Base-by-base conservation (phyloP, 257 asterid species). In the Dorcoceras hygrometricum region DNA sequence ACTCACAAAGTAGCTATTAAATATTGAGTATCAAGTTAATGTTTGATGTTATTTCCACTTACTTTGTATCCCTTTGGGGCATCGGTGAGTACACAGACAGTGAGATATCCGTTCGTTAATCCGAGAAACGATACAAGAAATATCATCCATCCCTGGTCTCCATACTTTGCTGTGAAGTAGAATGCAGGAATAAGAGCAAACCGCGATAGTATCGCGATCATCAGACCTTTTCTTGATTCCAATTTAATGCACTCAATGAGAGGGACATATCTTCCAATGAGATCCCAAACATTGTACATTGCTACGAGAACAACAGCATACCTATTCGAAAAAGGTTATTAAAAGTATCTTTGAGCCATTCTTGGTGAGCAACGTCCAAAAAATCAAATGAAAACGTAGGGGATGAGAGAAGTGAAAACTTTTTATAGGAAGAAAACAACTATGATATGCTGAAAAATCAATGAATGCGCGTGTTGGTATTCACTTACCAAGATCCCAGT, bases 1-100 rank as follows among this genome's bases (percentile, higher is more conserved):
- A 50, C 0, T 20, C 57, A 57, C 27, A 18, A 51, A 62, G 24
- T 12, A 12, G 51, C 7, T 24, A 43, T 39, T 22, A 25, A n/a
- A n/a, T n/a, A n/a, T n/a, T n/a, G n/a, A 5, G 14, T 31, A 23
- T 20, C 1, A 23, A 4, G 23, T 25, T 62, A 9, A 10, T 23
- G 28, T 27, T 27, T 24, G n/a, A 9, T 62, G 53, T 4, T 60
- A 5, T 39, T 22, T 59, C 1, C 5, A 63, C 87, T 66, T 51
- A 89, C 98, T 95, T 83, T 90, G 68, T 86, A 93, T 8, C 95
- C 96, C 70, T 68, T 78, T n/a, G 97, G 98, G 64, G 96, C 96
- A 6, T 68, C 85, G 0, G 86, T 74, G 74, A 86, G 79, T 18
- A 84, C 90, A 70, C 94, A 90, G 0, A 90, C 94, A 0, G 96